Conservation (phyloP, 2,329 filamentous ascomycete genomes). For the Beauveria sp. region DNA sequence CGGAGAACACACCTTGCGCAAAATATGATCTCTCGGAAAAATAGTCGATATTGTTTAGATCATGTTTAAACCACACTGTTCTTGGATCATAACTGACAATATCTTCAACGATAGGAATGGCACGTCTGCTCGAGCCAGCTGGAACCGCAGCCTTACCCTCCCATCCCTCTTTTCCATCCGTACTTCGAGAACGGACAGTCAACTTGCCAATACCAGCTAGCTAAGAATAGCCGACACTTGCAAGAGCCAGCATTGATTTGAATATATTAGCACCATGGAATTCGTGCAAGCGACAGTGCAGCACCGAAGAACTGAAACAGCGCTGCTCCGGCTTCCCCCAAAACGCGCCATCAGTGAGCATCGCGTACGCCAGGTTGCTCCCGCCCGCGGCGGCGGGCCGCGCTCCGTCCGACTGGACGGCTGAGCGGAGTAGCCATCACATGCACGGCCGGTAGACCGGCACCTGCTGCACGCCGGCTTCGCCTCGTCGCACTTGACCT, state of each 20-base stretch:
- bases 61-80: no score
- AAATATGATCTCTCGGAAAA: no score
- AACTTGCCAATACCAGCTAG: background rate
- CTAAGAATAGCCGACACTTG: no score
- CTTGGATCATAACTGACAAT: background rate
- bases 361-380: background rate
- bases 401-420: background rate
- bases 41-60: no score
- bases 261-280: background rate
- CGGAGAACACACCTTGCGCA: no score
- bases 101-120: background rate
- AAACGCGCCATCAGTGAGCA: constrained; percentile 3
- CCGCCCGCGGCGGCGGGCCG: background rate
- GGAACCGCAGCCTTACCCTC: background rate
- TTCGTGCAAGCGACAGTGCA: background rate
- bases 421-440: background rate
- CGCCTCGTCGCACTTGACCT: constrained; percentile 7
- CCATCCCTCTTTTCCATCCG: background rate
- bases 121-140: background rate
- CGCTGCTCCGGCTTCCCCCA: background rate
- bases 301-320: background rate
- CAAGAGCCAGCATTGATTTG: no score
- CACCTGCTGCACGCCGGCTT: background rate
- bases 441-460: background rate
- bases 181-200: constrained; percentile 2